Evolutionary conservation across 306 rosid species (phyloP).

Genomic region (Vigna reflexopilosa): DNA sequence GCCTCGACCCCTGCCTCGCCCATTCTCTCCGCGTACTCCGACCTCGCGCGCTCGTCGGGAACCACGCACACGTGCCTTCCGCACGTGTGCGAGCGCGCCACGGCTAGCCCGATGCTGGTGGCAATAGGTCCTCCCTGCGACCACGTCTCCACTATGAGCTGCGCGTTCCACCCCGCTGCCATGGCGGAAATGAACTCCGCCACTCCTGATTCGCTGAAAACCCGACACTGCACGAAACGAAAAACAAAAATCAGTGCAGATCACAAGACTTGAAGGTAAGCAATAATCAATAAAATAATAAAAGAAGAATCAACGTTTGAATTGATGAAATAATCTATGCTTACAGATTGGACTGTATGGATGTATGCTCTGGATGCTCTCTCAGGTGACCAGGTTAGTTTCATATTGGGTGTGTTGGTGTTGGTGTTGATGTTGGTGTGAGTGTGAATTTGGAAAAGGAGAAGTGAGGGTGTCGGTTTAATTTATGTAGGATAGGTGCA

Average conservation of each 20-base stretch:
- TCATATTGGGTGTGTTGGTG: constrained; percentile 51
- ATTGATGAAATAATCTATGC: constrained; percentile 2
- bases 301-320: background rate
- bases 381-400: constrained; percentile 93
- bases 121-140: constrained; percentile 74
- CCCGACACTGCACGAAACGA: constrained; percentile 57
- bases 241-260: background rate
- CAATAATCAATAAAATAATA: background rate
- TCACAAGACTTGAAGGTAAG: background rate
- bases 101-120: constrained; percentile 72
- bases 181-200: constrained; percentile 89
- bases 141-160: constrained; percentile 91
- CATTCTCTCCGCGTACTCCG: constrained; percentile 66
- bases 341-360: constrained; percentile 83
- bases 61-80: constrained; percentile 88
- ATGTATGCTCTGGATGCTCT: constrained; percentile 85
- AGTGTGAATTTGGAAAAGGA: background rate
- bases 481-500: background rate
- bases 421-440: constrained; percentile 2
- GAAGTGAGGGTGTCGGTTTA: background rate
- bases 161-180: constrained; percentile 96
- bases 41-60: constrained; percentile 71
- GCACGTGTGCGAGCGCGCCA: constrained; percentile 75
- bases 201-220: constrained; percentile 71
- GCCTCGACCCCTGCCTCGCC: constrained; percentile 52